phyloP scores from a whole-genome alignment of 805 yeast genomes.

The Schizosaccharomyces octosporus region DNA sequence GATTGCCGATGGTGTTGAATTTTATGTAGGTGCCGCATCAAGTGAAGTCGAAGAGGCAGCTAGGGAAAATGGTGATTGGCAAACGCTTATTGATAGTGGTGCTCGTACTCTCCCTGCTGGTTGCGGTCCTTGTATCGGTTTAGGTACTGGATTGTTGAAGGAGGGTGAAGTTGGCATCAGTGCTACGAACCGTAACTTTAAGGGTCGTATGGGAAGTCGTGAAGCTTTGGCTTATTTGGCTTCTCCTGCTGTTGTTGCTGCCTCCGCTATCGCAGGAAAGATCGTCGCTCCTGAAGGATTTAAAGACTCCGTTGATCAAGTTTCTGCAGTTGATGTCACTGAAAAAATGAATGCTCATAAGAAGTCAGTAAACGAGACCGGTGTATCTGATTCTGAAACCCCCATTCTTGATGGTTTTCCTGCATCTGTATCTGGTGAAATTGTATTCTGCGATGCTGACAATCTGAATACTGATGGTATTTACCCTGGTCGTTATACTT shows the following conservation, averaged over 20 bases:
- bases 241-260: slow-evolving; percentile 95
- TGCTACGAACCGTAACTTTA: slow-evolving; percentile 94
- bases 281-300: slow-evolving; percentile 76
- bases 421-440: slow-evolving; percentile 62
- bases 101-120: slow-evolving; percentile 92
- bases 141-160: slow-evolving; percentile 79
- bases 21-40: slow-evolving; percentile 94
- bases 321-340: slow-evolving; percentile 7
- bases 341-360: slow-evolving; percentile 6
- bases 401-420: slow-evolving; percentile 83
- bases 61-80: slow-evolving; percentile 79
- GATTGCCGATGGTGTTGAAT: slow-evolving; percentile 74
- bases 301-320: slow-evolving; percentile 20
- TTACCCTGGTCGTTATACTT: slow-evolving; percentile 95
- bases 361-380: slow-evolving; percentile 14
- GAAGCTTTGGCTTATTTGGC: slow-evolving; percentile 91
- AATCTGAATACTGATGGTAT: slow-evolving; percentile 80
- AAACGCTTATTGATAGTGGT: slow-evolving; percentile 69
- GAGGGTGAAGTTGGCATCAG: slow-evolving; percentile 96
- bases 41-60: slow-evolving; percentile 83
- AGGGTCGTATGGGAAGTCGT: slow-evolving; percentile 96
- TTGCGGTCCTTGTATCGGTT: slow-evolving; percentile 97
- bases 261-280: slow-evolving; percentile 84
- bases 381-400: slow-evolving; percentile 23
- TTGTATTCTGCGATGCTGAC: slow-evolving; percentile 89